These are phyloP conservation scores for Effrenium voratum DNA, from an alignment of 73 alveolate species.

Conservation along the genomic window DNA sequence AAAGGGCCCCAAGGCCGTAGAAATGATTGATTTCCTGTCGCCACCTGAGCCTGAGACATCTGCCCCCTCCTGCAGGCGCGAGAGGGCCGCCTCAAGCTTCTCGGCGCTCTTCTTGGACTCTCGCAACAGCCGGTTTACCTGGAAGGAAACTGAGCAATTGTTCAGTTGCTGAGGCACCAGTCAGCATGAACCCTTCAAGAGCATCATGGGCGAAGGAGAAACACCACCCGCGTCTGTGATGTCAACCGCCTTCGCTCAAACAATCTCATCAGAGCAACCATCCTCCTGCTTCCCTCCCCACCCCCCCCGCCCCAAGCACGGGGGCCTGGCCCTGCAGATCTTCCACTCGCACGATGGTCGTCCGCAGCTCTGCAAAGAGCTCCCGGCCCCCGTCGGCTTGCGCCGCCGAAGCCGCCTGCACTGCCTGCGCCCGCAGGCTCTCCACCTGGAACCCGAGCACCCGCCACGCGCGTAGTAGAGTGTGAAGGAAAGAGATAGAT, in stretches of 20 bases:
- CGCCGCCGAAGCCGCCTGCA: too few relatives aligned
- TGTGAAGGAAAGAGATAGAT: too few relatives aligned
- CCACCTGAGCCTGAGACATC: neutral
- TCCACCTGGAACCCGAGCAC: conserved; percentile 70
- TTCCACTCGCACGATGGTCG: conserved; percentile 62
- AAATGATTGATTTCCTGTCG: too few relatives aligned
- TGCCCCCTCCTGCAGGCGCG: conserved; percentile 55
- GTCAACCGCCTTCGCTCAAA: neutral
- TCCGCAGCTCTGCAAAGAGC: conserved; percentile 60
- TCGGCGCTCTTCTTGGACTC: conserved; percentile 74
- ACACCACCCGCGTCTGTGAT: neutral
- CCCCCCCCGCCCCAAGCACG: neutral
- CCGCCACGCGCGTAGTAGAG: too few relatives aligned
- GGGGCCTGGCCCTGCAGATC: conserved; percentile 67
- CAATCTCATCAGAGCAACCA: neutral
- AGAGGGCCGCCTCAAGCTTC: conserved; percentile 25
- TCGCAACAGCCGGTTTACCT: conserved; percentile 67
- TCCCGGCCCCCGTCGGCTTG: conserved; percentile 35
- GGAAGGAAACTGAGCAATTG: neutral
- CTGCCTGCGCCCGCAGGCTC: conserved; percentile 25
- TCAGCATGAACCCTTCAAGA: neutral
- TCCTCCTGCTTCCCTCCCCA: neutral
- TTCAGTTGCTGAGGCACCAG: neutral
- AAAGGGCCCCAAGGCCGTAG: too few relatives aligned
- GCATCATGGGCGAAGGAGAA: neutral